Evolutionary conservation across 805 yeast species (phyloP), one percentile per base, ranked within the genome.

Genomic region (Kodamaea nitidulidarum): DNA sequence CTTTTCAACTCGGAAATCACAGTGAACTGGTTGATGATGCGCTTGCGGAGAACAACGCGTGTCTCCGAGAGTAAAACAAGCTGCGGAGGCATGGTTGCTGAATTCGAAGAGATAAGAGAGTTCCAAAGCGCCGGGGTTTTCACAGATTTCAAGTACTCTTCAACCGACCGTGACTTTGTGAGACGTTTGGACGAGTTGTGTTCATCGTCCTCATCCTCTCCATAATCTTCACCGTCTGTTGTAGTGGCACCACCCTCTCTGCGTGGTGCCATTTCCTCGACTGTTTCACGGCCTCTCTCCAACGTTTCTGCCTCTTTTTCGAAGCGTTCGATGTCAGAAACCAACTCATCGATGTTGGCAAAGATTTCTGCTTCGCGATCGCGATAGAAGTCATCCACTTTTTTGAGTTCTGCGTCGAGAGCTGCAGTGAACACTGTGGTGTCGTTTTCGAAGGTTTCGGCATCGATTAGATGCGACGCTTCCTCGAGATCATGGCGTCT

Each of bases 371-470:
- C 63, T 56, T 90, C 95, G 49, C 84, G 88, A 21, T 68, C 63
- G 30, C 63, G 63, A 61, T 80, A 93, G 54, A 93, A 93, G 34
- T 64, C 70, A 59, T 88, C 90, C 35, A 93, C 79, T 56, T 88
- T 87, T 37, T 55, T 59, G 47, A 86, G 65, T 60, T 93, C 98
- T 7, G 76, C 73, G 56, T 91, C 88, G 43, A 93, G 66, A 1
- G 93, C 91, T 14, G 78, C 71, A 1, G 66, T 51, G 51, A 90
- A 91, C 5, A 28, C 21, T 1, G 48, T 38, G 18, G 40, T 36
- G 26, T 41, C 38, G 32, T 41, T 41, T 9, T 35, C 41, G n/a
- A 26, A 22, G 7, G 25, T 21, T 42, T 62, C 63, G 46, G 61
- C 48, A 45, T 58, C 48, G 7, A 60, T 49, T 40, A 51, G 58